Conservation (phyloP, 1,139 yeast genomes). For the Hanseniaspora gamundiae region DNA sequence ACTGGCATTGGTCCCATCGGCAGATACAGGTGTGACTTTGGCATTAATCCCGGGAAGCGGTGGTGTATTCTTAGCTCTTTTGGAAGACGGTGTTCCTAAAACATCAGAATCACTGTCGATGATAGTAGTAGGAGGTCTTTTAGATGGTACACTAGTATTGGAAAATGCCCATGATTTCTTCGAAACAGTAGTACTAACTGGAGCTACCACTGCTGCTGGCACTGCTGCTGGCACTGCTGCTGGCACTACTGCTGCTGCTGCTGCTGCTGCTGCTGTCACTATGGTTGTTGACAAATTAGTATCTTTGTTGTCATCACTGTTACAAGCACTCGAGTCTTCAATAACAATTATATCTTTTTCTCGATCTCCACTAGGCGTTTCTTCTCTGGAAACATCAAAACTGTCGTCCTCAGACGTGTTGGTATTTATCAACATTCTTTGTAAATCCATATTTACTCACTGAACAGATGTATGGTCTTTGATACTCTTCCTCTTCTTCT, state of each 20-base stretch:
- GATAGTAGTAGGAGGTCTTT: not conserved
- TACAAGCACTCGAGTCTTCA: not conserved
- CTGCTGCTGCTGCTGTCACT: not conserved
- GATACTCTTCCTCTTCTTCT: too few relatives aligned
- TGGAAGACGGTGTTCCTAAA: not conserved
- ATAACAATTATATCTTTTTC: not conserved
- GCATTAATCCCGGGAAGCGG: too few relatives aligned
- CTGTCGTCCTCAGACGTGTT: not conserved
- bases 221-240: too few relatives aligned
- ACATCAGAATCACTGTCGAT: not conserved
- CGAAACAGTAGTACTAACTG: too few relatives aligned
- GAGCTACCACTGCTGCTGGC: too few relatives aligned
- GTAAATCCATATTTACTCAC: not conserved
- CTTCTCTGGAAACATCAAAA: not conserved
- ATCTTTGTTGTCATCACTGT: too few relatives aligned
- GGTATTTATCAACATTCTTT: not conserved
- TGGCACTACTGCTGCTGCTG: too few relatives aligned
- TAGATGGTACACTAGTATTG: too few relatives aligned
- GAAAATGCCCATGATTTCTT: too few relatives aligned
- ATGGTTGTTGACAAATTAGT: not conserved
- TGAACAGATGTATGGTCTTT: not conserved
- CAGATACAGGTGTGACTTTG: too few relatives aligned
- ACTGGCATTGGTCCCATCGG: too few relatives aligned
- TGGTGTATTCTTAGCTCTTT: not conserved
- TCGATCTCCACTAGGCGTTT: not conserved